phyloP scores from a whole-genome alignment of 1,139 yeast species.

The Diutina sp. region DNA sequence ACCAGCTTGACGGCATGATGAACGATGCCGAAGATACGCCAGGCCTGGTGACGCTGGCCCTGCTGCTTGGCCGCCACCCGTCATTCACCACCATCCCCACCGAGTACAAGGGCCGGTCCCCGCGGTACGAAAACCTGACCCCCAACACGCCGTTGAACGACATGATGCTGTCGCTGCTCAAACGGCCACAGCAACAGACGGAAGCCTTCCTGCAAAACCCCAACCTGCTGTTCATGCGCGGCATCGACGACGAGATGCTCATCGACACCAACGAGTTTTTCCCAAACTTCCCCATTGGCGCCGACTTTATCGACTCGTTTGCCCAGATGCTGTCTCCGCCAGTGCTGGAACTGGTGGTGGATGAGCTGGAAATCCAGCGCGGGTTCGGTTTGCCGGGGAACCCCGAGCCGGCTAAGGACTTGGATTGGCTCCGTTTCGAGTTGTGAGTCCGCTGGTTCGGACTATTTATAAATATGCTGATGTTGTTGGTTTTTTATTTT shows the following conservation, averaged over 20 bases:
- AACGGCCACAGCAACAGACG: constrained; percentile 12
- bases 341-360: constrained; percentile 5
- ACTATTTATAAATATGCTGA: not conserved
- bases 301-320: not conserved
- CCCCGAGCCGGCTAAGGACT: constrained; percentile 12
- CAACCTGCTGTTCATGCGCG: constrained; percentile 3
- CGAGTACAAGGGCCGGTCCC: constrained; percentile 8
- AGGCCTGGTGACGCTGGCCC: constrained; percentile 12
- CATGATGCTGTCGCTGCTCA: not conserved
- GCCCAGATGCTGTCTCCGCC: not conserved
- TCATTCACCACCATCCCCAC: constrained; percentile 4
- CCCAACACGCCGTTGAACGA: constrained; percentile 8
- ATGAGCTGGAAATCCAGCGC: constrained; percentile 8
- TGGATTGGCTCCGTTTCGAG: constrained; percentile 37
- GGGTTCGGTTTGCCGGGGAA: constrained; percentile 13
- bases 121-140: constrained; percentile 12
- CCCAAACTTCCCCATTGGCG: not conserved
- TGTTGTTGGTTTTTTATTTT: too few relatives aligned
- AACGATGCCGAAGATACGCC: constrained; percentile 12
- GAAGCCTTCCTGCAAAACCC: constrained; percentile 10
- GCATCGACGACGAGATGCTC: constrained; percentile 6
- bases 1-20: constrained; percentile 3
- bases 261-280: constrained; percentile 5
- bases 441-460: constrained; percentile 10
- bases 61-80: constrained; percentile 8